These are phyloP conservation scores for Pouteria campechiana DNA, from an alignment of 179 eudicot genomes.

Conservation along the genomic window DNA sequence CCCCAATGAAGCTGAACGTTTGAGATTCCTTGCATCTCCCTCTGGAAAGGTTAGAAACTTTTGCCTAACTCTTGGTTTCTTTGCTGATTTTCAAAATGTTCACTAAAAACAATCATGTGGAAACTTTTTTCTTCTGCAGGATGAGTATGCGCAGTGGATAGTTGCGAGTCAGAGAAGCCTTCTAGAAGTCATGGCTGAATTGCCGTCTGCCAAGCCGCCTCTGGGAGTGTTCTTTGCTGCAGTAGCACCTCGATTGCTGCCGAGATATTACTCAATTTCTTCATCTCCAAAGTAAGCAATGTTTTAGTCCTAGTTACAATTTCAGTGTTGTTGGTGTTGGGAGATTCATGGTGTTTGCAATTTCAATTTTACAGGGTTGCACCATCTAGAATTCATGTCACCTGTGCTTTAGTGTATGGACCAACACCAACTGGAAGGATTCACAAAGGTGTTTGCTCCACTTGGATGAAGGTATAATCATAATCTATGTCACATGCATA, in stretches of 20 bases:
- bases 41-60: conserved; percentile 66
- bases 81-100: neutral
- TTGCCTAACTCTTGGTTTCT: neutral
- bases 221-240: conserved; percentile 98
- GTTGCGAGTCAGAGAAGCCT: conserved; percentile 90
- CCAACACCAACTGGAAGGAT: conserved; percentile 76
- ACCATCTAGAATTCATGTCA: conserved; percentile 86
- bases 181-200: conserved; percentile 84
- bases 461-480: conserved; percentile 91
- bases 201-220: conserved; percentile 91
- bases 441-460: conserved; percentile 92
- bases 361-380: conserved; percentile 49
- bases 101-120: neutral
- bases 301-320: neutral
- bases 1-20: conserved; percentile 75
- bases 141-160: conserved; percentile 86
- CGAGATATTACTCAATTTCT: conserved; percentile 93
- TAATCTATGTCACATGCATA: too few species aligned
- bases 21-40: conserved; percentile 85
- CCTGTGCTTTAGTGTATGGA: conserved; percentile 81
- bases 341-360: neutral
- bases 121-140: conserved; percentile 31
- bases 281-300: conserved; percentile 68
- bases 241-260: conserved; percentile 82
- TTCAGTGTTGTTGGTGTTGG: too few species aligned